A percentile compares a stretch with the other conserved stretches of the same genome.
Conservation (phyloP, 495 filamentous ascomycete genomes). For the Monascus purpureus region DNA sequence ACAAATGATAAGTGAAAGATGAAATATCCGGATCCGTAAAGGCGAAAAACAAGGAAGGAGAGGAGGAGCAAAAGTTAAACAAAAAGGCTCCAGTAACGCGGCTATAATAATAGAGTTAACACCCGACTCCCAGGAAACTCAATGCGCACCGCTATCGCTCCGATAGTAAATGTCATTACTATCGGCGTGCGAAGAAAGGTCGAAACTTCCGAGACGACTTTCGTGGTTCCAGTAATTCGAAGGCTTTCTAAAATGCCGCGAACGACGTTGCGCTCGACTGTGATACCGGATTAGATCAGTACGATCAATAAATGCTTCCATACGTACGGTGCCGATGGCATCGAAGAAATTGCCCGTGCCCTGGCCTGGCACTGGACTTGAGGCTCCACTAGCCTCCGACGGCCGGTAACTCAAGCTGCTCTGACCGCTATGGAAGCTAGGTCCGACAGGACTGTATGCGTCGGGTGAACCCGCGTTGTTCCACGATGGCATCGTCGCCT, state of each 20-base stretch:
- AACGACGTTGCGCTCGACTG: slow-evolving; percentile 3
- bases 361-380: slow-evolving; percentile 1
- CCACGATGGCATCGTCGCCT: slow-evolving; percentile 29
- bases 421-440: slow-evolving; percentile 19
- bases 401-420: slow-evolving; percentile 29
- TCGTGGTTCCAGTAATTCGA: slow-evolving; percentile 25
- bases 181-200: slow-evolving; percentile 18
- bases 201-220: slow-evolving; percentile 12
- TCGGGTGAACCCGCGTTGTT: slow-evolving; percentile 42
- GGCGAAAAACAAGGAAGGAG: too few species aligned
- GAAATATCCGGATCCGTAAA: too few species aligned
- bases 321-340: slow-evolving; percentile 79
- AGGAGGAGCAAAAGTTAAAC: too few species aligned
- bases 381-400: slow-evolving; percentile 27
- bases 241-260: slow-evolving; percentile 18
- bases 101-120: too few species aligned
- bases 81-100: too few species aligned
- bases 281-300: slow-evolving; percentile 21
- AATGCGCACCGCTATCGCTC: slow-evolving; percentile 9
- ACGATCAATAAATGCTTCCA: slow-evolving; percentile 73
- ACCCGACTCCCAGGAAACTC: too few species aligned
- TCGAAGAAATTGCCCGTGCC: slow-evolving; percentile 36
- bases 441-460: slow-evolving; percentile 26
- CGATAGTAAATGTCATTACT: slow-evolving; percentile 18
- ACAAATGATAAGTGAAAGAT: too few species aligned